These are phyloP conservation scores for Globisporangium recalcitrans DNA, from an alignment of 352 stramenopile species.

Conservation along the genomic window DNA sequence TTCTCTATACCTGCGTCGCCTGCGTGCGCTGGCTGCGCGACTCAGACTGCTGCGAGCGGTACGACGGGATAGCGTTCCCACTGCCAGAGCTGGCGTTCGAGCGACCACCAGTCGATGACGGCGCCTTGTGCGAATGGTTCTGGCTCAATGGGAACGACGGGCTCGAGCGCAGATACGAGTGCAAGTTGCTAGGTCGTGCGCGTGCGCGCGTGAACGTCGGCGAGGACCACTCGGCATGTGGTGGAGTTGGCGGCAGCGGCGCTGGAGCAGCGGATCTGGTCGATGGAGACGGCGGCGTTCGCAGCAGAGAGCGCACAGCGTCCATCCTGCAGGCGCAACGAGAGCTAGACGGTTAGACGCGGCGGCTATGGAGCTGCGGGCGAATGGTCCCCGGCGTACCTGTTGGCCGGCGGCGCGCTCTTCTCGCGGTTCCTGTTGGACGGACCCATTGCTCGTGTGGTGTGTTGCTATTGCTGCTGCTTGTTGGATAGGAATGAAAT, in stretches of 20 bases:
- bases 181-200: slow-evolving; percentile 43
- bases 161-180: slow-evolving; percentile 26
- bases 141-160: slow-evolving; percentile 29
- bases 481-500: not conserved
- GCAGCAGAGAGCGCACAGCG: slow-evolving; percentile 21
- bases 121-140: slow-evolving; percentile 15
- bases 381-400: not conserved
- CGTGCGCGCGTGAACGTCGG: slow-evolving; percentile 33
- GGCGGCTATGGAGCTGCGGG: not conserved
- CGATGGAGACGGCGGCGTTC: slow-evolving; percentile 17
- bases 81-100: not conserved
- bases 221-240: slow-evolving; percentile 29
- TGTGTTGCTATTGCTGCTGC: not conserved
- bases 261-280: not conserved
- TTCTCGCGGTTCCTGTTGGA: slow-evolving; percentile 11
- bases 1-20: slow-evolving; percentile 24
- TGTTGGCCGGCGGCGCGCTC: not conserved
- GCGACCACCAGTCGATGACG: slow-evolving; percentile 10
- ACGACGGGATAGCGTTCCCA: not conserved
- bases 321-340: slow-evolving; percentile 24
- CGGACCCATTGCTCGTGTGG: slow-evolving; percentile 7
- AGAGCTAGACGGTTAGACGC: not conserved
- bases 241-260: not conserved
- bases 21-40: slow-evolving; percentile 18
- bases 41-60: not conserved